Conservation (phyloP, 345 rosid species). For the Citrus maxima region DNA sequence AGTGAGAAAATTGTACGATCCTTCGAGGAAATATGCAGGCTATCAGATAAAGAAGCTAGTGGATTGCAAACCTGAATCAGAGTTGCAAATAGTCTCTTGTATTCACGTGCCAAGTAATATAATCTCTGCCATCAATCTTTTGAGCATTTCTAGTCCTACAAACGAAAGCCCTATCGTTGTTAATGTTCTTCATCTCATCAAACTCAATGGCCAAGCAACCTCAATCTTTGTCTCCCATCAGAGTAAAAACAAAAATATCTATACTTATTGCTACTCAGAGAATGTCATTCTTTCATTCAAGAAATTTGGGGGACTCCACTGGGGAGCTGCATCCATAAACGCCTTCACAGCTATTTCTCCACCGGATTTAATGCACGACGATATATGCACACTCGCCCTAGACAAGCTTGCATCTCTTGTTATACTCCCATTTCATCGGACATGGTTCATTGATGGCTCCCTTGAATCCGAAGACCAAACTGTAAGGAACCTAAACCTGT, state of each 20-base stretch:
- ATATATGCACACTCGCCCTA: constrained; percentile 29
- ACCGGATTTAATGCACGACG: constrained; percentile 23
- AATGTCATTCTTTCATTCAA: constrained; percentile 26
- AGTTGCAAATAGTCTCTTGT: constrained; percentile 26
- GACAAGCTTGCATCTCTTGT: constrained; percentile 19
- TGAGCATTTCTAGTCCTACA: constrained; percentile 11
- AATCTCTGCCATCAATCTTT: constrained; percentile 23
- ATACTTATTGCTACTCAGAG: constrained; percentile 10
- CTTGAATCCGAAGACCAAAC: constrained; percentile 9
- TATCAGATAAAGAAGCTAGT: constrained; percentile 19
- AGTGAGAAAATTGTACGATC: constrained; percentile 19
- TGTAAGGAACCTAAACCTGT: constrained; percentile 6
- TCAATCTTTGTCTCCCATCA: constrained; percentile 34
- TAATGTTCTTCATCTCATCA: constrained; percentile 26
- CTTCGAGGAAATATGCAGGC: constrained; percentile 25
- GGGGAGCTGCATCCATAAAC: neutral
- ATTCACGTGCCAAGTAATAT: constrained; percentile 26
- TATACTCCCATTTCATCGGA: constrained; percentile 35
- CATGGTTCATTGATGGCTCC: constrained; percentile 26
- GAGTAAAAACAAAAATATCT: neutral
- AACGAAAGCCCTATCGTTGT: constrained; percentile 19
- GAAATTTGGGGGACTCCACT: constrained; percentile 15
- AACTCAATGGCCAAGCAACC: constrained; percentile 17
- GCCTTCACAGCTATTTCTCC: constrained; percentile 31
- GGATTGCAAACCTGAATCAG: neutral